Base-by-base conservation (phyloP, 768 basidiomycete genomes). In the Psilocybe cubensis region DNA sequence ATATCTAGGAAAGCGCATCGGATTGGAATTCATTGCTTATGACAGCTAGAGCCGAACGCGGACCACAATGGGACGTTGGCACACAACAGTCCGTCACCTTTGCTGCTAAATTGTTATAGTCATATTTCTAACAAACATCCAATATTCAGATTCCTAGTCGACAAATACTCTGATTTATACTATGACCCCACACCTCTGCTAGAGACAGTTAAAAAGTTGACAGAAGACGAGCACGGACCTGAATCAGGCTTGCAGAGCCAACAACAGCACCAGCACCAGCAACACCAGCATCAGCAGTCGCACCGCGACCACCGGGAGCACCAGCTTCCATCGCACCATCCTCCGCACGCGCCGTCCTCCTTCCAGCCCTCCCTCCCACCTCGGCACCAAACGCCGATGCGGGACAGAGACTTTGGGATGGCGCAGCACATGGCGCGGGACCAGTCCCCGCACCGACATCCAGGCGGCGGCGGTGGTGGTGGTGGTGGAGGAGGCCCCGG, bases 11-110 rank as follows among this genome's bases (percentile, higher is more conserved):
- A 69, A 86, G 84, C 65, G 89, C 92, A 9, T 91, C 89, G 9
- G 89, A 92, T 62, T 93, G 92, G 92, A 94, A 94, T 63, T 92
- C 91, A 0, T 63, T 92, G 52, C 77, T 94, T 44, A 81, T 85
- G 58, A 88, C 86, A 24, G 92, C 92, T 3, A 83, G 92, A 33
- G 92, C 91, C 7, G 85, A 89, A 57, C 79, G 92, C 58, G 92
- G 92, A 0, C 92, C 92, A 3, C 91, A 92, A 65, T 94, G 91
- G 91, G 92, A 94, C 68, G 78, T 92, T 35, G 89, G 89, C 17
- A 92, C 92, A 12, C 91, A 94, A 69, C 87, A 89, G 92, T 93
- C 63, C 63, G 89, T 80, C 31, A 25, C 45, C 12, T 2, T 9
- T 21, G 14, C 25, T 21, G 55, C 41, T 14, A 27, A 8, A n/a